Evolutionary conservation across 106 monocot species (phyloP).

Genomic region (Acorus calamus): DNA sequence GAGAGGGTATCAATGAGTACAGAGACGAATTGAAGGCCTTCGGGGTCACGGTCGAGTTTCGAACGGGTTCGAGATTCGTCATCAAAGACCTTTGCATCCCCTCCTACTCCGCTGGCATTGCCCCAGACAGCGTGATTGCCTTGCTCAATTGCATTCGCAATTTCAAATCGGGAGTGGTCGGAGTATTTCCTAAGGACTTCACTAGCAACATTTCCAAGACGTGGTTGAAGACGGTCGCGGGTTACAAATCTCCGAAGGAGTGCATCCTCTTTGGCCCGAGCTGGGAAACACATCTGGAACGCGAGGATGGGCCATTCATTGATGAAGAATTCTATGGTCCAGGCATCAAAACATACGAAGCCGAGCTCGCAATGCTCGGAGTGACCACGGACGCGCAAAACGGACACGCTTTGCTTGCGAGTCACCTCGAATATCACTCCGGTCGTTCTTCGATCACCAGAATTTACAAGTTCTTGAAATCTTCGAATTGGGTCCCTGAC

Average conservation of each 20-base stretch:
- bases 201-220: conserved; percentile 13
- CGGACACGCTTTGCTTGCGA: conserved; percentile 10
- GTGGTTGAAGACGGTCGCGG: conserved; percentile 36
- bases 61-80: conserved; percentile 25
- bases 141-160: conserved; percentile 21
- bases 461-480: conserved; percentile 24
- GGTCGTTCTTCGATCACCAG: conserved; percentile 11
- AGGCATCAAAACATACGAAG: conserved; percentile 11
- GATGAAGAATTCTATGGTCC: conserved; percentile 36
- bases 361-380: conserved; percentile 22
- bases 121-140: conserved; percentile 4
- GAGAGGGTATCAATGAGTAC: too few species aligned
- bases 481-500: conserved; percentile 26
- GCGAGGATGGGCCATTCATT: conserved; percentile 37
- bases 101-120: conserved; percentile 10
- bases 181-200: conserved; percentile 12
- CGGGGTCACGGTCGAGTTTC: too few species aligned
- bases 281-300: conserved; percentile 9
- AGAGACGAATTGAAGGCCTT: too few species aligned
- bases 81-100: conserved; percentile 25
- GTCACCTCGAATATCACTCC: conserved; percentile 14
- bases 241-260: conserved; percentile 17
- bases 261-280: conserved; percentile 20
- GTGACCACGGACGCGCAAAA: conserved; percentile 13
- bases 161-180: conserved; percentile 1